Evolutionary conservation across 2,329 filamentous ascomycete genomes (phyloP).

Genomic region (Orbilia quercus): DNA sequence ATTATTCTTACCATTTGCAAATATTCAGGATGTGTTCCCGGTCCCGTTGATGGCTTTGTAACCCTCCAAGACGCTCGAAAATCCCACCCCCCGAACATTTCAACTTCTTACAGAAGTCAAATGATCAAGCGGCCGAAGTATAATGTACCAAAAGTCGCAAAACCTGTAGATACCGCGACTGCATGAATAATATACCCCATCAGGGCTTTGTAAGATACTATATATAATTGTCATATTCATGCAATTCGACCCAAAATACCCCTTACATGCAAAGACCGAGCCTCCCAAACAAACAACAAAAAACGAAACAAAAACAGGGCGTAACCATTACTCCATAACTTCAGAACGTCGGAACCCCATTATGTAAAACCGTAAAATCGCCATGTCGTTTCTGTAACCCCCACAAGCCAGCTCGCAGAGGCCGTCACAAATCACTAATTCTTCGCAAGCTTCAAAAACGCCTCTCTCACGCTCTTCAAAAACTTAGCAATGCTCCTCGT

Average conservation of each 20-base stretch:
- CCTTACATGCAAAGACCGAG: conserved; percentile 2
- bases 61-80: conserved; percentile 80
- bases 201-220: conserved; percentile 26
- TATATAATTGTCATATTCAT: conserved; percentile 11
- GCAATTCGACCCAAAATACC: conserved; percentile 14
- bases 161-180: conserved; percentile 10
- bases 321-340: conserved; percentile 5
- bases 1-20: conserved; percentile 5
- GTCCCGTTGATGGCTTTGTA: conserved; percentile 86
- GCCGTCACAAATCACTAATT: conserved; percentile 18
- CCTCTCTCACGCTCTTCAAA: conserved; percentile 82
- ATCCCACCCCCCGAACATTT: conserved; percentile 47
- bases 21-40: conserved; percentile 75
- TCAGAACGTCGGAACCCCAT: conserved; percentile 5
- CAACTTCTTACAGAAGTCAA: conserved; percentile 31
- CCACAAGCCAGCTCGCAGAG: conserved; percentile 33
- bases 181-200: conserved; percentile 8
- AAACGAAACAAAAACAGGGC: not conserved
- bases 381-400: not conserved
- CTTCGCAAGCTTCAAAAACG: conserved; percentile 71
- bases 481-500: conserved; percentile 76
- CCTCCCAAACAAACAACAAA: conserved; percentile 2
- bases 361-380: not conserved
- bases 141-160: conserved; percentile 2
- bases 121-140: conserved; percentile 18